phyloP scores from a whole-genome alignment of 2,329 filamentous ascomycete species.

The Sporothrix euskadiensis region DNA sequence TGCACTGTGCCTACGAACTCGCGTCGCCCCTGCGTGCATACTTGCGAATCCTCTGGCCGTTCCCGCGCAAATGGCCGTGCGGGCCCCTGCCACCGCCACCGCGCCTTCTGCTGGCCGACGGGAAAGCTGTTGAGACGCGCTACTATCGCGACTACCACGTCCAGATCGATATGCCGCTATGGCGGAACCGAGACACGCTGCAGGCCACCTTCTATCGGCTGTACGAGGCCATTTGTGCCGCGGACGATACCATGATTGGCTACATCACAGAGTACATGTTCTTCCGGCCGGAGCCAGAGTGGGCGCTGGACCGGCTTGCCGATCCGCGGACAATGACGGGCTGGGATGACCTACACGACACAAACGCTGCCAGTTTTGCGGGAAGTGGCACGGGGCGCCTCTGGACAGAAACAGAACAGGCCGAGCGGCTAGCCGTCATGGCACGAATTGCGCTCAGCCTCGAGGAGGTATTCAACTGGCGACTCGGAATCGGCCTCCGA shows the following conservation, averaged over 20 bases:
- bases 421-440: background rate
- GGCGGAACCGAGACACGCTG: conserved; percentile 35
- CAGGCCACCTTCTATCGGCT: conserved; percentile 37
- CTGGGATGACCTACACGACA: background rate
- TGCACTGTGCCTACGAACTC: background rate
- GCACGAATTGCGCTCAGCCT: background rate
- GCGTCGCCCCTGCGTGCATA: background rate
- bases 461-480: background rate
- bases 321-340: conserved; percentile 29
- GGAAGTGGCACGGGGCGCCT: background rate
- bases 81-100: background rate
- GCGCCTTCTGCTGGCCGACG: background rate
- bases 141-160: background rate
- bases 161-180: background rate
- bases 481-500: background rate
- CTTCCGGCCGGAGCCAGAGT: conserved; percentile 32
- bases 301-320: conserved; percentile 32
- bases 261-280: conserved; percentile 39
- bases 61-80: background rate
- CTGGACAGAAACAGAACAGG: background rate
- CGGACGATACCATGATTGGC: conserved; percentile 34
- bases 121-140: background rate
- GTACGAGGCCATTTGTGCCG: conserved; percentile 37
- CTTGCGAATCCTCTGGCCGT: background rate
- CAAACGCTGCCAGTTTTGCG: background rate